Evolutionary conservation across 257 asterid species (phyloP).

Genomic region (Mentha longifolia): DNA sequence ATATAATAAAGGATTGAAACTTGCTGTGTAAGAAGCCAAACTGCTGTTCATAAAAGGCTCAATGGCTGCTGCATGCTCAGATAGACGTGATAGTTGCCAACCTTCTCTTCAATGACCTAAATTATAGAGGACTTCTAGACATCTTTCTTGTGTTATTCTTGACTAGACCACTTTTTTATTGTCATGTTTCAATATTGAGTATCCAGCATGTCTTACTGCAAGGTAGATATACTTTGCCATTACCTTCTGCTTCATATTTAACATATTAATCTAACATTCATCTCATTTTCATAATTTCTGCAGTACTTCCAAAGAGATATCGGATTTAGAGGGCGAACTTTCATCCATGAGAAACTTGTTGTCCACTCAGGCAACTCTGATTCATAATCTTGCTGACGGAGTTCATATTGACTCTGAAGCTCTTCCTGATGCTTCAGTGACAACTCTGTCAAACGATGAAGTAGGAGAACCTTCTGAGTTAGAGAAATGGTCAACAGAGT

Average conservation of each 20-base stretch:
- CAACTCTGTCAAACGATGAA: conserved; percentile 50
- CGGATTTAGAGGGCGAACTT: conserved; percentile 98
- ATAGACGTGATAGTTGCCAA: conserved; percentile 5
- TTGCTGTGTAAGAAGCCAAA: background rate
- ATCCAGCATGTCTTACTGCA: background rate
- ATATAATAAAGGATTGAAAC: conserved; percentile 6
- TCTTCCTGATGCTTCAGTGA: conserved; percentile 48
- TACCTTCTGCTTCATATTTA: conserved; percentile 20
- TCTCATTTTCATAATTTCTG: conserved; percentile 29
- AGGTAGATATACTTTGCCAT: conserved; percentile 16
- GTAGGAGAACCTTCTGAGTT: conserved; percentile 72
- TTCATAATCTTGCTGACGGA: conserved; percentile 95
- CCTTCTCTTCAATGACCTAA: background rate
- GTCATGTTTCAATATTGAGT: background rate
- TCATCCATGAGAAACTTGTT: conserved; percentile 95
- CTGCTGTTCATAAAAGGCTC: conserved; percentile 17
- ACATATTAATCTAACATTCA: conserved; percentile 6
- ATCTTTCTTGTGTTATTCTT: conserved; percentile 3
- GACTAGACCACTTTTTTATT: background rate
- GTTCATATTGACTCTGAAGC: conserved; percentile 72
- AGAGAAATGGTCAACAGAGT: conserved; percentile 81
- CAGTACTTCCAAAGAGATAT: conserved; percentile 99
- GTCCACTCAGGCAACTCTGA: conserved; percentile 93
- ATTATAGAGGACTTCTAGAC: background rate
- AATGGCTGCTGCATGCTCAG: conserved; percentile 21